Conservation (phyloP, 1,284 basidiomycete species). For the Rhodotorula mucilaginosa region DNA sequence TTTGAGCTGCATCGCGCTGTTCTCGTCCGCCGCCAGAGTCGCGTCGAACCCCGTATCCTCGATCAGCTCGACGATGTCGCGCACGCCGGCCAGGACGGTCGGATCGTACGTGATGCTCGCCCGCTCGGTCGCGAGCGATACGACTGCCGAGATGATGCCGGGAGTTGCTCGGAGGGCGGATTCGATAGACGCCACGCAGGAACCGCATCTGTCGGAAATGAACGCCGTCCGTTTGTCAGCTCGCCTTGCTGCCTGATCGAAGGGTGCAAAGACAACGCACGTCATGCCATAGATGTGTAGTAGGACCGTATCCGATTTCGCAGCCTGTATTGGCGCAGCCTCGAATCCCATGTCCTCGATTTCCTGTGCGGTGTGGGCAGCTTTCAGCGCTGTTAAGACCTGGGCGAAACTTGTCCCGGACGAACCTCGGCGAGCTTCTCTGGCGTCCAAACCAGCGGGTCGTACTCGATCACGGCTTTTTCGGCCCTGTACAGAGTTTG, state of each 20-base stretch:
- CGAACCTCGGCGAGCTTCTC: constrained; percentile 73
- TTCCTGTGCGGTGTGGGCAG: constrained; percentile 57
- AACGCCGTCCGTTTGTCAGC: background rate
- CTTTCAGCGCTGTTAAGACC: background rate
- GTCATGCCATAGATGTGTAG: constrained; percentile 89
- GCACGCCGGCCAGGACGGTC: constrained; percentile 63
- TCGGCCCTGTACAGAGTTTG: constrained; percentile 59
- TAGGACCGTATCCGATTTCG: constrained; percentile 63
- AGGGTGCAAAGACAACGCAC: constrained; percentile 55
- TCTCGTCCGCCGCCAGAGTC: constrained; percentile 69
- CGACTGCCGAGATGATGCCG: constrained; percentile 69
- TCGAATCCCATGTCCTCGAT: constrained; percentile 92
- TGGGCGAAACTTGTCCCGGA: constrained; percentile 20
- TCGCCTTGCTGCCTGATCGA: constrained; percentile 41
- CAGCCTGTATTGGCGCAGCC: constrained; percentile 67
- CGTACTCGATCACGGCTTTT: constrained; percentile 84
- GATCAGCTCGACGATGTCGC: constrained; percentile 80
- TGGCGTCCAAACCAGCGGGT: constrained; percentile 71
- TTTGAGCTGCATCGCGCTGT: constrained; percentile 80
- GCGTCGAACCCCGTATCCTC: constrained; percentile 89
- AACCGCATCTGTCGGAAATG: constrained; percentile 41
- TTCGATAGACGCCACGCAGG: constrained; percentile 78
- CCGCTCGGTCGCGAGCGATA: constrained; percentile 70
- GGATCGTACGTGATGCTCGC: constrained; percentile 76
- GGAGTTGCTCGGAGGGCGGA: constrained; percentile 65